Base-by-base conservation (phyloP, 169 alveolate genomes). In the Plasmodium gaboni region DNA sequence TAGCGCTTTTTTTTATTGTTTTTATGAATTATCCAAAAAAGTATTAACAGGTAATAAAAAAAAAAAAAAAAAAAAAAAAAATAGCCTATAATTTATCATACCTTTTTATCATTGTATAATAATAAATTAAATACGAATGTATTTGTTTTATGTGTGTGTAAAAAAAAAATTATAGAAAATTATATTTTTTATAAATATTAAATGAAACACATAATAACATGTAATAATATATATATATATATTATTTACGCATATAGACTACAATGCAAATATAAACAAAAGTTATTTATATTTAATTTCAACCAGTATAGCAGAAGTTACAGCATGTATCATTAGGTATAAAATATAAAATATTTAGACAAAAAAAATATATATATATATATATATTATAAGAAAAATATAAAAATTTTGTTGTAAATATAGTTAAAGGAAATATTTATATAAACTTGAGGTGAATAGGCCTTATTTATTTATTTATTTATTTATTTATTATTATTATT, bases 11-110 rank as follows among this genome's bases (percentile, higher is more conserved):
- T 94, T 92, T 88, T 94, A 94, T 72, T 94, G 95, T 15, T 86
- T 94, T 42, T 94, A 94, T 76, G 96, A 94, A 80, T 64, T 94
- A 48, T 89, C 96, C 13, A 94, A 94, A 71, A 94, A 94, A 68
- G 48, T 63, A 46, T 55, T 76, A 55, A 63, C 68, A 76, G 88
- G 88, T 76, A 76, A 46, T 74, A 53, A 5, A 6, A 15, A 15
- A 26, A 26, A 26, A 26, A 26, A 26, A 26, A 26, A 26, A 26
- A 26, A 26, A 26, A 26, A 26, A 26, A 26, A 26, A 26, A 26
- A 26, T 26, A 26, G 1, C 5, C 4, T 26, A 0, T 26, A 26
- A 26, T 26, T 26, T 26, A 26, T 26, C 32, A 26, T 26, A 26
- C 32, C 32, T 26, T 42, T 9, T 32, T 60, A 6, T 5, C 32